phyloP scores from a whole-genome alignment of 176 grass and related monocot species.

The Panicum miliaceum region DNA sequence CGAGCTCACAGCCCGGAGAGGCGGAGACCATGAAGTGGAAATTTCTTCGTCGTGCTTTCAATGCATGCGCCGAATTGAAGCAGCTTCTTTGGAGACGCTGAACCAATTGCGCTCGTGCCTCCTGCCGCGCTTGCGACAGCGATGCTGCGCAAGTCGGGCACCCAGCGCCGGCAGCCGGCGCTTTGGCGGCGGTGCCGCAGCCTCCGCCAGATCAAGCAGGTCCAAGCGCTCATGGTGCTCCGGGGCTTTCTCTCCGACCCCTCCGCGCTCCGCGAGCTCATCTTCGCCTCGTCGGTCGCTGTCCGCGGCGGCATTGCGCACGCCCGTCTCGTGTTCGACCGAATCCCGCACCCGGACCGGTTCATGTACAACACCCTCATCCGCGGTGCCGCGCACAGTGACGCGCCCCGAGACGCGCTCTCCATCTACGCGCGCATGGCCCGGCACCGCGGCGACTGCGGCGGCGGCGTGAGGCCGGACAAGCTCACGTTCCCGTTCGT shows the following conservation, averaged over 20 bases:
- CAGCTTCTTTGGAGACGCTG: not conserved
- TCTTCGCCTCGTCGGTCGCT: constrained; percentile 59
- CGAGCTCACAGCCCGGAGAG: not conserved
- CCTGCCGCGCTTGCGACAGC: not conserved
- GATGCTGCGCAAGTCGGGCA: constrained; percentile 76
- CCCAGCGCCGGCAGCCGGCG: constrained; percentile 59
- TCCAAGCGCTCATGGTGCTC: constrained; percentile 72
- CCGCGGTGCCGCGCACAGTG: constrained; percentile 63
- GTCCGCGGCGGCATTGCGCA: constrained; percentile 59
- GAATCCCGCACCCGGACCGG: constrained; percentile 70
- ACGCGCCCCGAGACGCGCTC: constrained; percentile 60
- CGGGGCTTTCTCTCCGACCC: constrained; percentile 71
- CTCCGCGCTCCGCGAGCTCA: constrained; percentile 70
- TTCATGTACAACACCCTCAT: constrained; percentile 97
- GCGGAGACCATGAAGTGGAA: not conserved
- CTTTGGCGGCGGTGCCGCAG: constrained; percentile 70
- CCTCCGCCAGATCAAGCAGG: constrained; percentile 74
- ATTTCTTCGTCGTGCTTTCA: not conserved
- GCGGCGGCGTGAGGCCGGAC: constrained; percentile 52
- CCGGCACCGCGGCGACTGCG: constrained; percentile 13
- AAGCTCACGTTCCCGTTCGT: constrained; percentile 89
- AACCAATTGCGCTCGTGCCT: not conserved
- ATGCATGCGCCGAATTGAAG: not conserved
- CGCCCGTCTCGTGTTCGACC: constrained; percentile 76
- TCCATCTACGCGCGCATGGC: constrained; percentile 60